Evolutionary conservation across 768 basidiomycete genomes (phyloP).

Genomic region (Amanita exitialis): DNA sequence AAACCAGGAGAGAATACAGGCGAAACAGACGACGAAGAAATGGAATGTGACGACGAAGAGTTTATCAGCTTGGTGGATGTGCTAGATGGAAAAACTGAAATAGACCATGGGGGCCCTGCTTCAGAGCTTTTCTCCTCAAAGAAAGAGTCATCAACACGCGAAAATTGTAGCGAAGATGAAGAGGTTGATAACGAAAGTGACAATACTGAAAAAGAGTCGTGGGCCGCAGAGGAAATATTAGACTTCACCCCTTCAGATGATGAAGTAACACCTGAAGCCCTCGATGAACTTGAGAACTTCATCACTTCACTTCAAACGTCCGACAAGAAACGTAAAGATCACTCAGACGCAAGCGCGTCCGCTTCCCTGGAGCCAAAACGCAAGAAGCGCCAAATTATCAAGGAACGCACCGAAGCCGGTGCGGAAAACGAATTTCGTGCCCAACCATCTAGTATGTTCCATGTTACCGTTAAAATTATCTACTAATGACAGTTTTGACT

Average conservation of each 20-base stretch:
- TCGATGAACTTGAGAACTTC: constrained; percentile 64
- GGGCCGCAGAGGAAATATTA: constrained; percentile 36
- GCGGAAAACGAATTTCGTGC: constrained; percentile 75
- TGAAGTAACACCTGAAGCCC: constrained; percentile 43
- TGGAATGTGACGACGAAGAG: constrained; percentile 39
- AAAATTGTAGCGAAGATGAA: constrained; percentile 25
- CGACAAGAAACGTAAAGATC: constrained; percentile 62
- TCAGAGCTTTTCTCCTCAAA: constrained; percentile 7
- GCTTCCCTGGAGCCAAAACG: constrained; percentile 17
- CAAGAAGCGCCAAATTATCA: constrained; percentile 50
- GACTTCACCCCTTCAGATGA: constrained; percentile 39
- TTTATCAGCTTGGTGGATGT: constrained; percentile 59
- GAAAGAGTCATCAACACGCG: constrained; percentile 6
- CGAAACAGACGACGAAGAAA: constrained; percentile 33
- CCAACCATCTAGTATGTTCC: constrained; percentile 32
- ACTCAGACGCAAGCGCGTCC: constrained; percentile 22
- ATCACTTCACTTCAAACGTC: constrained; percentile 56
- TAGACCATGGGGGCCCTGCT: constrained; percentile 28
- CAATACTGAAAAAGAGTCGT: constrained; percentile 24
- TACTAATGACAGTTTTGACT: background rate
- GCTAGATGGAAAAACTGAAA: constrained; percentile 50
- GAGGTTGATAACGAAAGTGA: constrained; percentile 23
- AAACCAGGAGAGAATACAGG: constrained; percentile 25
- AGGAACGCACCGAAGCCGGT: constrained; percentile 71
- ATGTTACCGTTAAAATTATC: background rate